Percentiles rank a stretch among this genome's conserved stretches.
These are phyloP conservation scores for Aureobasidium sp. DNA, from an alignment of 2,329 filamentous ascomycete genomes.

Conservation along the genomic window DNA sequence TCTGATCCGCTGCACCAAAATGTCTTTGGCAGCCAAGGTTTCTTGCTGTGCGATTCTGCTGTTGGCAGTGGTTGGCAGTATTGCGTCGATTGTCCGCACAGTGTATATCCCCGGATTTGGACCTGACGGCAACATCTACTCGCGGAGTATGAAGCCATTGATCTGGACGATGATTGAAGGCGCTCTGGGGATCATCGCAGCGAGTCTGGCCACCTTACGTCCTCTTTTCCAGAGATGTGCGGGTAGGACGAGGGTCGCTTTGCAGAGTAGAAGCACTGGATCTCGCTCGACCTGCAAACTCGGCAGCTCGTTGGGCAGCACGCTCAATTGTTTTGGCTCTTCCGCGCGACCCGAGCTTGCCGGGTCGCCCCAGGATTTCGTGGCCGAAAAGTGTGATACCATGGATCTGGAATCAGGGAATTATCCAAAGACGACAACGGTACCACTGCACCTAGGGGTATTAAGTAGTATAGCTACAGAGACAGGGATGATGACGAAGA, in stretches of 20 bases:
- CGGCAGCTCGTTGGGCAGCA: background rate
- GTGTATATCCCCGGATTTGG: conserved; percentile 18
- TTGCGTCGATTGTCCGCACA: conserved; percentile 21
- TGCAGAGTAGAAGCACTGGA: background rate
- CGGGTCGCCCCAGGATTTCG: background rate
- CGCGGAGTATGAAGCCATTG: background rate
- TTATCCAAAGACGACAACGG: background rate
- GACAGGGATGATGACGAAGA: background rate
- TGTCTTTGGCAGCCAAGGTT: conserved; percentile 34
- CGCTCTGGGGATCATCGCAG: conserved; percentile 27
- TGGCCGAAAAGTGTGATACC: background rate
- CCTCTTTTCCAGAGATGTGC: conserved; percentile 24
- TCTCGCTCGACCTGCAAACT: background rate
- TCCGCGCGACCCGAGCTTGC: background rate
- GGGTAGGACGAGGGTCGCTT: background rate
- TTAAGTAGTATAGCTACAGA: background rate
- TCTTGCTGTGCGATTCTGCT: conserved; percentile 33
- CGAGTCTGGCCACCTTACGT: conserved; percentile 25
- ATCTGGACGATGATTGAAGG: conserved; percentile 27
- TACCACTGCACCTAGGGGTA: background rate
- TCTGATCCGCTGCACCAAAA: conserved; percentile 30
- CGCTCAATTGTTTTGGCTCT: background rate
- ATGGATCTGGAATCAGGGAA: background rate
- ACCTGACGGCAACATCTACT: conserved; percentile 20
- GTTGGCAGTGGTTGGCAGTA: conserved; percentile 26